Percentiles rank a stretch among this genome's conserved stretches.
These are phyloP conservation scores for Tolypocladium inflatum DNA, from an alignment of 2,329 filamentous ascomycete species.

Conservation along the genomic window DNA sequence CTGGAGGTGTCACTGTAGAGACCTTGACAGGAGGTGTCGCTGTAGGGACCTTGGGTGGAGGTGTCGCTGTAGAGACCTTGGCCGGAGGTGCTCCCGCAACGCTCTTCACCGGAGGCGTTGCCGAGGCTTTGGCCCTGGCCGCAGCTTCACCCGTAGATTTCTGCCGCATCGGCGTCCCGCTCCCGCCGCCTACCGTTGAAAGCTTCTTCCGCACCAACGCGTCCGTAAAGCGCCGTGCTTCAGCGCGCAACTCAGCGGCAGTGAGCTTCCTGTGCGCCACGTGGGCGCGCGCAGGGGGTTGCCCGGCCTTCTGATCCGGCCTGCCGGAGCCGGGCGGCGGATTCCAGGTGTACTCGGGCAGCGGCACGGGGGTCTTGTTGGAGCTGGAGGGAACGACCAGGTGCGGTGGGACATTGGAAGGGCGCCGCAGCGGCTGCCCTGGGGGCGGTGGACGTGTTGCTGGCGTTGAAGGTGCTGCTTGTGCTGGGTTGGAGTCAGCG, in stretches of 20 bases:
- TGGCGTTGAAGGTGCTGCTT: background rate
- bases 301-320: background rate
- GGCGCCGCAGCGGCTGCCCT: background rate
- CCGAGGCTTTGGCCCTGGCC: background rate
- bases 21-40: too few relatives aligned
- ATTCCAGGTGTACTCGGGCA: background rate
- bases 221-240: slow-evolving; percentile 12
- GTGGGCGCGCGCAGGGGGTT: background rate
- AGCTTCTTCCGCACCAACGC: slow-evolving; percentile 7
- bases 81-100: background rate
- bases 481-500: background rate
- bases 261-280: background rate
- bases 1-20: too few relatives aligned
- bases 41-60: background rate
- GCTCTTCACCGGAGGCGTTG: background rate
- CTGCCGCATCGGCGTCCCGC: background rate
- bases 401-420: background rate
- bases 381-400: background rate
- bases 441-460: background rate
- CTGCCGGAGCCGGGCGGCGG: background rate
- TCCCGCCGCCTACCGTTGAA: background rate
- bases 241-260: background rate
- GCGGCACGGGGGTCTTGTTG: slow-evolving; percentile 4
- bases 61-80: background rate
- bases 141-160: background rate